phyloP scores from a whole-genome alignment of 345 rosid species.

The Dimocarpus longan region DNA sequence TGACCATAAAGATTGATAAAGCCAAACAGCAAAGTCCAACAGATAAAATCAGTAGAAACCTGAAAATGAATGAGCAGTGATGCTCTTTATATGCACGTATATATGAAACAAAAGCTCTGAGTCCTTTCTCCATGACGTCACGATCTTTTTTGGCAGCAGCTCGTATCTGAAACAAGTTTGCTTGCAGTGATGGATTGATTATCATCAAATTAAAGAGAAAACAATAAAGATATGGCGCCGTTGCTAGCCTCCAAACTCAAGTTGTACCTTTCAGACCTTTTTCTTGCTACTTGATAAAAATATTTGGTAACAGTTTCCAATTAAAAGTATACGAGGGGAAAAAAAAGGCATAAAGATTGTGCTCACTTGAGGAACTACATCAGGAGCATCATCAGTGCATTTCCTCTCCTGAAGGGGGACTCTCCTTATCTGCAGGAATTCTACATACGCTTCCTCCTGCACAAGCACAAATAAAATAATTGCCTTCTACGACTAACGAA shows the following conservation, averaged over 20 bases:
- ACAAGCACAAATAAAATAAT: constrained; percentile 14
- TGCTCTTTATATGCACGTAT: constrained; percentile 93
- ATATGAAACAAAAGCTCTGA: constrained; percentile 87
- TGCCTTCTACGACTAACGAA: neutral
- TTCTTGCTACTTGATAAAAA: neutral
- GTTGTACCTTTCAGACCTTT: neutral
- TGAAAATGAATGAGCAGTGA: constrained; percentile 80
- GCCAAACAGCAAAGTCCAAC: neutral
- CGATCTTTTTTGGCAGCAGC: constrained; percentile 73
- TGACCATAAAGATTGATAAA: neutral
- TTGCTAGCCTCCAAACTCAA: neutral
- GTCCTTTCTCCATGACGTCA: constrained; percentile 91
- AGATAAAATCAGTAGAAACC: constrained; percentile 36
- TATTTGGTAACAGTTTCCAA: neutral
- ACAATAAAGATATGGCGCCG: neutral
- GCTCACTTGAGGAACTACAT: constrained; percentile 73
- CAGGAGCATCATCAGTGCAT: constrained; percentile 47
- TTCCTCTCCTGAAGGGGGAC: constrained; percentile 70
- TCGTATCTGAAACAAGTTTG: constrained; percentile 57
- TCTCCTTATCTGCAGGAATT: constrained; percentile 72
- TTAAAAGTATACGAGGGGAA: neutral
- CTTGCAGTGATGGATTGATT: neutral
- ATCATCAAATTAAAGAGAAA: neutral
- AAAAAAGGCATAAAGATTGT: constrained; percentile 1
- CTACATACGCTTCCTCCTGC: constrained; percentile 92